phyloP scores from a whole-genome alignment of 345 rosid genomes.

The Firmiana major region DNA sequence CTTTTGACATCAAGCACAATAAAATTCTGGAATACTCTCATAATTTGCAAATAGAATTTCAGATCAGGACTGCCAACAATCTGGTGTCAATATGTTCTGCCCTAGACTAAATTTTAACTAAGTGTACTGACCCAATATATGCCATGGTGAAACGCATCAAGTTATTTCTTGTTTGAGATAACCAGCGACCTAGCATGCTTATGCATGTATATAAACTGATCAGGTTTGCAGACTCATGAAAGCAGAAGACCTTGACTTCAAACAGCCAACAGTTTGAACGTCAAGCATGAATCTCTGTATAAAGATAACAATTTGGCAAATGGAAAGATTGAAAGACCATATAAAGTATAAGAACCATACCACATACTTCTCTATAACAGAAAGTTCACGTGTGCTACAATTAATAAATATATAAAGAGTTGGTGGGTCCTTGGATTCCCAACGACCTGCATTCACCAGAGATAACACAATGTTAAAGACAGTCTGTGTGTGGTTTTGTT shows the following conservation, averaged over 20 bases:
- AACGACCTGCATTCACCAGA: constrained; percentile 50
- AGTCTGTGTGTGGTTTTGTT: background rate
- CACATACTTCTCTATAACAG: constrained; percentile 87
- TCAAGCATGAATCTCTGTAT: background rate
- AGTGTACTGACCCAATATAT: background rate
- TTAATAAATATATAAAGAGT: constrained; percentile 59
- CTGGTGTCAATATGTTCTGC: background rate
- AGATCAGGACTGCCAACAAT: background rate
- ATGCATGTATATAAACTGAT: background rate
- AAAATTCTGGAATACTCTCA: background rate
- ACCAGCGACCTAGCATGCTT: background rate
- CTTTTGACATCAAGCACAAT: background rate
- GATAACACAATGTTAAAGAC: constrained; percentile 8
- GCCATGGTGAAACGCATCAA: background rate
- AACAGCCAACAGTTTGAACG: background rate
- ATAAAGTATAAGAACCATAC: constrained; percentile 37
- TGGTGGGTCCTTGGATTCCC: constrained; percentile 78
- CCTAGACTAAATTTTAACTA: background rate
- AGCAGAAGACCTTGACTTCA: background rate
- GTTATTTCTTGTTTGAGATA: background rate
- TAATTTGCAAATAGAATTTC: background rate
- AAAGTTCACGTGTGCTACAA: constrained; percentile 88
- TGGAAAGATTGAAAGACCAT: background rate
- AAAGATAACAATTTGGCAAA: background rate
- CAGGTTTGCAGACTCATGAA: background rate